Conservation (phyloP, 106 monocot genomes). For the Acorus gramineus region DNA sequence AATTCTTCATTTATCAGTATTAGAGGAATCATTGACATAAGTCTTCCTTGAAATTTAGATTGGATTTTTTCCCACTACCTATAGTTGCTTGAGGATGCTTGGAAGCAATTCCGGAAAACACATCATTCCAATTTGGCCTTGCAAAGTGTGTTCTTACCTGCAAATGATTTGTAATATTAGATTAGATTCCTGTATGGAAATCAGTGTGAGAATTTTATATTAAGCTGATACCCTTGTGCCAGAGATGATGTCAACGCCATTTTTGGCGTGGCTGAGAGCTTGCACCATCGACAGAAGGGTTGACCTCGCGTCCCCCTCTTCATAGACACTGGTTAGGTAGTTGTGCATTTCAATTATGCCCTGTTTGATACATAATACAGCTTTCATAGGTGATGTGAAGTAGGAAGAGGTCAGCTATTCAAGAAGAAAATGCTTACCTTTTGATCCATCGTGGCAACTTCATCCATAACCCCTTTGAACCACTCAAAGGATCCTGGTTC, state of each 20-base stretch:
- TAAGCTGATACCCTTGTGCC: conserved; percentile 46
- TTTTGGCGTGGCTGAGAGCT: conserved; percentile 79
- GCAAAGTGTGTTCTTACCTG: conserved; percentile 98
- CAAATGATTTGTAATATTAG: not conserved
- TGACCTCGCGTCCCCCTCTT: conserved; percentile 83
- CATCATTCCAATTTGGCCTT: conserved; percentile 86
- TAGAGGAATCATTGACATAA: no score
- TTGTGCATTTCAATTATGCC: conserved; percentile 92
- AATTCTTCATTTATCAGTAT: not conserved
- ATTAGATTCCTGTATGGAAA: no score
- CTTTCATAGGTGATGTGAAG: no score
- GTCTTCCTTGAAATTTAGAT: no score
- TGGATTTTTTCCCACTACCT: conserved; percentile 22
- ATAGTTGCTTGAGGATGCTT: conserved; percentile 59
- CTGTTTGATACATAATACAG: conserved; percentile 17
- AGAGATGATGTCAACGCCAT: conserved; percentile 79
- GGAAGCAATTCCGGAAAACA: conserved; percentile 58
- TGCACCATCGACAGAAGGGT: conserved; percentile 90
- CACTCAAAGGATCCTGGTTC: conserved; percentile 82
- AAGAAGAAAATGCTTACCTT: conserved; percentile 28
- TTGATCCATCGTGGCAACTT: conserved; percentile 81
- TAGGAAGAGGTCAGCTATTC: no score
- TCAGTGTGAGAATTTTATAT: not conserved
- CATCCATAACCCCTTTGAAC: conserved; percentile 93
- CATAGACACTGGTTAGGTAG: conserved; percentile 82